Base-by-base conservation (phyloP, 352 stramenopile genomes). In the Globisporangium barbulae region DNA sequence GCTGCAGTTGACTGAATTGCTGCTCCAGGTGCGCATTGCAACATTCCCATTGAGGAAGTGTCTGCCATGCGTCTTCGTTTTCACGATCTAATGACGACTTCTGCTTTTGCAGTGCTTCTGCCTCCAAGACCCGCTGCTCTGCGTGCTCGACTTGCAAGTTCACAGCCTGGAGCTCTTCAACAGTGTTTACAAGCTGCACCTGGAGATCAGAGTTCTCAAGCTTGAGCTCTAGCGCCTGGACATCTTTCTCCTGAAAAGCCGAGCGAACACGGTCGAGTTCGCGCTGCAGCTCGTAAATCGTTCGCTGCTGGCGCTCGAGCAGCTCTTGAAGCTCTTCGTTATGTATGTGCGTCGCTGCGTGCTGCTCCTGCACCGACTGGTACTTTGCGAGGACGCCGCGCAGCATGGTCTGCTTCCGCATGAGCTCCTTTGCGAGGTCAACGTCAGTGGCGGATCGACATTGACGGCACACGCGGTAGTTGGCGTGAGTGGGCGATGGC, bases 391-490 rank as follows among this genome's bases (percentile, higher is more conserved):
- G 56, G 10, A 69, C 60, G 5, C 59, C 21, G 0, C 73, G 69
- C 25, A 76, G 53, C 22, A 60, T 56, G 21, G 50, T 62, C 15
- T 79, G 76, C 22, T 68, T 59, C 48, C 70, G 61, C 9, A 64
- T 52, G 10, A 85, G 53, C 57, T 85, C 76, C 5, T 65, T 59
- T 2, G 69, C 67, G 5, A 82, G 57, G 3, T 77, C 67, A 1
- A 82, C 45, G 28, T 82, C 74, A 0, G 45, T 0, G 72, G 21
- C 2, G 55, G 50, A 21, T 19, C 74, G 76, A 42, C 74, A 85
- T 49, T 73, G 53, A 2, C 72, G 71, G 17, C 72, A 79, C 13
- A 79, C 62, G n/a, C 66, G 68, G 30, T 65, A 59, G 37, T 59
- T 66, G 22, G 3, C 35, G 28, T 70, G 61, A 1, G 61, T 49